A percentile compares a stretch with the other conserved stretches of the same genome.
These are phyloP conservation scores for Gynostemma pentaphyllum DNA, from an alignment of 306 rosid genomes.

Conservation along the genomic window DNA sequence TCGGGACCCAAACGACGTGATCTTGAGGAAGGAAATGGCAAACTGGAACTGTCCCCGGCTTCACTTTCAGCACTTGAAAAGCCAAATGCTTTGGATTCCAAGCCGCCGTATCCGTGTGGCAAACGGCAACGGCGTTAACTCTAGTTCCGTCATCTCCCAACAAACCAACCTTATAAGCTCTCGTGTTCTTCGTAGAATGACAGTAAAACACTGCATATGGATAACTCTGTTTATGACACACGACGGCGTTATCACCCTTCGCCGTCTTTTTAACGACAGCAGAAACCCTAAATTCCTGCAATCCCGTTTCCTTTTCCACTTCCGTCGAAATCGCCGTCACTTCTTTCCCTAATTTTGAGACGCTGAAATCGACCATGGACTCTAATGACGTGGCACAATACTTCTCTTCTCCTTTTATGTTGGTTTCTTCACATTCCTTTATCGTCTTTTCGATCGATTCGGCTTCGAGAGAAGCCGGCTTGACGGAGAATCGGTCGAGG, in stretches of 20 bases:
- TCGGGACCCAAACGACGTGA: constrained; percentile 64
- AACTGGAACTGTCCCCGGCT: constrained; percentile 63
- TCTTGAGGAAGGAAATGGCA: constrained; percentile 88
- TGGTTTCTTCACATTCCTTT: constrained; percentile 36
- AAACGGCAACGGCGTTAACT: constrained; percentile 54
- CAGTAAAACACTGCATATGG: constrained; percentile 72
- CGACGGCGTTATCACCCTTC: constrained; percentile 35
- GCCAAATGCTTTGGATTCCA: constrained; percentile 92
- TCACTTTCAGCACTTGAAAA: constrained; percentile 58
- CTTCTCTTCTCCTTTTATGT: constrained; percentile 46
- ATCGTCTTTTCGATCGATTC: constrained; percentile 30
- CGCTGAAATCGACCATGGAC: constrained; percentile 71
- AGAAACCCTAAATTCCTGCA: constrained; percentile 30
- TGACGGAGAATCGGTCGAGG: constrained; percentile 23
- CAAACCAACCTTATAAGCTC: constrained; percentile 39
- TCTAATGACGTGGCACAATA: constrained; percentile 81
- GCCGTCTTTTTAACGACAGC: constrained; percentile 28
- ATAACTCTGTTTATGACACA: constrained; percentile 62
- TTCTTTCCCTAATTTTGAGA: constrained; percentile 47
- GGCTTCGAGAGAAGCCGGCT: constrained; percentile 34
- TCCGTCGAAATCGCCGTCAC: constrained; percentile 47
- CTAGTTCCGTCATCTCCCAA: constrained; percentile 37
- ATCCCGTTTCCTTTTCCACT: constrained; percentile 24
- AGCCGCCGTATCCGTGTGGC: constrained; percentile 59
- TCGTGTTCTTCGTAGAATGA: constrained; percentile 33